Evolutionary conservation across 768 basidiomycete genomes (phyloP), one percentile per base, ranked within the genome.

Genomic region (Suillus americanus): DNA sequence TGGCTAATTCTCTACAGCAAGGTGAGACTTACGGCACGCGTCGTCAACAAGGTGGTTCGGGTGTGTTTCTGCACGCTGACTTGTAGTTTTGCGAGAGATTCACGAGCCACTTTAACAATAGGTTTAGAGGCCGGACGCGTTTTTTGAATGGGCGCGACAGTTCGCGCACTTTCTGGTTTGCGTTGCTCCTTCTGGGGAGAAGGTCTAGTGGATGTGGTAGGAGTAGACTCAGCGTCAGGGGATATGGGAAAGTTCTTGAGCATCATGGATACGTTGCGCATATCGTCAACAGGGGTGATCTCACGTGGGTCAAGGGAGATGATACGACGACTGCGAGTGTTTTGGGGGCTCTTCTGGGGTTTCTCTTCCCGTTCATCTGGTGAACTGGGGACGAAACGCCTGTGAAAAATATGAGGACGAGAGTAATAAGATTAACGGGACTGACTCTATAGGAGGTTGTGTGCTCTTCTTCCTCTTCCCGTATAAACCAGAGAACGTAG

Each of bases 401-500:
- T 62, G 68, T 66, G 18, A 14, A 40, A 28, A 20, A 43, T 28
- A 40, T 50, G 51, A 65, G 60, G 46, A 25, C 33, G 18, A 60
- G 3, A 14, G 16, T 48, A 45, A 13, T 35, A 20, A 51, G 8
- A 16, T 33, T 30, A 28, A 28, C 7, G 4, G 45, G 45, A 66
- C 71, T 60, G 30, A 68, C 72, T 60, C 57, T 25, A 63, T 62
- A 55, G 45, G 59, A 48, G 59, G 69, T 46, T 59, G 73, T 40
- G 60, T 72, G 73, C 16, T 68, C 79, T 79, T 71, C 80, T 77
- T 67, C 79, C 77, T 62, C 76, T 51, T 76, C 12, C 51, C 74
- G 66, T 79, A 88, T 20, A 91, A 77, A 23, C 89, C 88, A 6
- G 82, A 65, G 69, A 89, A 91, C 1, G 63, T 70, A 20, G 86